These are phyloP conservation scores for Sungouiella thailandica DNA, from an alignment of 805 yeast genomes.

Conservation along the genomic window DNA sequence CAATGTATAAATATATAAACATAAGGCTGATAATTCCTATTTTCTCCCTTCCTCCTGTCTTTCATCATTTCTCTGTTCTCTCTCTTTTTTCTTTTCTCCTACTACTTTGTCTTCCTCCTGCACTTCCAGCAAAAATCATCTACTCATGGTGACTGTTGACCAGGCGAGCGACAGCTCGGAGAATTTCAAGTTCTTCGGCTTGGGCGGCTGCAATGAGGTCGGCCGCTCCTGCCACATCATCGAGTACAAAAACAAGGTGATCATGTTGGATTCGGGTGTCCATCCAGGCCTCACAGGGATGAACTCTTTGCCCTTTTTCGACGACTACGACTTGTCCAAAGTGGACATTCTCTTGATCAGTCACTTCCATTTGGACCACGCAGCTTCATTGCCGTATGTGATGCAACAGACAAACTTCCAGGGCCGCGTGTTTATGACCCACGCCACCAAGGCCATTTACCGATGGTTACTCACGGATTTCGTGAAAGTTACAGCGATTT, in stretches of 20 bases:
- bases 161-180: slow-evolving; percentile 27
- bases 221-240: slow-evolving; percentile 94
- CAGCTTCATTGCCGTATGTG: slow-evolving; percentile 95
- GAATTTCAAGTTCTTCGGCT: slow-evolving; percentile 65
- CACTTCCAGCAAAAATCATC: no score
- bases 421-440: slow-evolving; percentile 98
- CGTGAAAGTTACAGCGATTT: slow-evolving; percentile 76
- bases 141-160: slow-evolving; percentile 5
- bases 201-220: slow-evolving; percentile 98
- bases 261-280: slow-evolving; percentile 97
- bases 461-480: slow-evolving; percentile 94
- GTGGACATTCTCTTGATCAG: slow-evolving; percentile 84
- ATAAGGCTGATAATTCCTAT: no score
- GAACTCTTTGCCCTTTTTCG: slow-evolving; percentile 90
- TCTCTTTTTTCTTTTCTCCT: no score
- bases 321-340: slow-evolving; percentile 84
- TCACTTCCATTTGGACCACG: slow-evolving; percentile 97
- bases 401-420: slow-evolving; percentile 94
- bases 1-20: no score
- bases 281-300: slow-evolving; percentile 94
- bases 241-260: slow-evolving; percentile 87
- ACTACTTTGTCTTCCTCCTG: no score
- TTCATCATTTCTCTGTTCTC: no score
- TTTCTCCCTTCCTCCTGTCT: no score
- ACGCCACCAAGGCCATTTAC: slow-evolving; percentile 97